These are phyloP conservation scores for Lactifluus hygrophoroides DNA, from an alignment of 768 basidiomycete species.

Conservation along the genomic window DNA sequence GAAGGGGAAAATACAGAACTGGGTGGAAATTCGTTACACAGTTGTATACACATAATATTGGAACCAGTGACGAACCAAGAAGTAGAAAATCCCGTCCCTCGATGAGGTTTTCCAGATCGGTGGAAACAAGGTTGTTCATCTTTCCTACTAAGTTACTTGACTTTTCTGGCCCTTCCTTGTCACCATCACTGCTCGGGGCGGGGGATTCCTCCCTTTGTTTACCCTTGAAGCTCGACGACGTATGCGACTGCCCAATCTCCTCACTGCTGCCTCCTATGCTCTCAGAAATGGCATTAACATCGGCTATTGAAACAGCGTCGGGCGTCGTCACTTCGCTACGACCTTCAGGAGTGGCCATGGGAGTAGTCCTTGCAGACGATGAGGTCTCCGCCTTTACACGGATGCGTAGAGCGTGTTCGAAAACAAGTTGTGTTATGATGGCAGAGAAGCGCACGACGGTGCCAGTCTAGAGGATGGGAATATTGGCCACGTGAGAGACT, in stretches of 20 bases:
- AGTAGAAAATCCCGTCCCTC: constrained; percentile 25
- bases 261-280: constrained; percentile 9
- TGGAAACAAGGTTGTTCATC: constrained; percentile 69
- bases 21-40: not conserved
- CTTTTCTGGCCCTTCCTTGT: not conserved
- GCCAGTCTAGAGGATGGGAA: constrained; percentile 24
- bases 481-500: not conserved
- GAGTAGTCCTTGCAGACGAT: constrained; percentile 21
- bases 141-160: constrained; percentile 56
- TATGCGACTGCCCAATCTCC: constrained; percentile 13
- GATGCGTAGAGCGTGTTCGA: constrained; percentile 47
- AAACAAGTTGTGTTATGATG: constrained; percentile 46
- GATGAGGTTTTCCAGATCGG: constrained; percentile 38
- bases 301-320: constrained; percentile 22
- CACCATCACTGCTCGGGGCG: not conserved
- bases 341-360: constrained; percentile 15
- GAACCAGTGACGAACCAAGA: not conserved
- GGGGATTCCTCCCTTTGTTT: constrained; percentile 6
- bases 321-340: constrained; percentile 21
- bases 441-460: constrained; percentile 34
- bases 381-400: constrained; percentile 38
- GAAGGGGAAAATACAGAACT: constrained; percentile 34
- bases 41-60: not conserved
- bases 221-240: constrained; percentile 18
- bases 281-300: not conserved